Conservation (phyloP, 2,329 filamentous ascomycete genomes). For the Diaporthe citriasiana region DNA sequence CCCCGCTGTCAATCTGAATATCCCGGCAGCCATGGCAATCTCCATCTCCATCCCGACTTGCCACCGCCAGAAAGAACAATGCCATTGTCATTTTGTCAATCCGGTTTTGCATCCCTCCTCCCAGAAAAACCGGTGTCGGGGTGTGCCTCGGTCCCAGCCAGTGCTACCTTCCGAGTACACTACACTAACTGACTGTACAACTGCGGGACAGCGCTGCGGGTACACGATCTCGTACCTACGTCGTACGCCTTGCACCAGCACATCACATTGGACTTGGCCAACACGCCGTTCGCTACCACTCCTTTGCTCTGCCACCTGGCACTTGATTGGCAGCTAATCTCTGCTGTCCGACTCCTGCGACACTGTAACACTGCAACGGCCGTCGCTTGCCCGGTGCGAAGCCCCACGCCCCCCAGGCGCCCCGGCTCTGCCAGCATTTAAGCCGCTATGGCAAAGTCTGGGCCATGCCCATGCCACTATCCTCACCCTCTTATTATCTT, state of each 20-base stretch:
- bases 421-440: background rate
- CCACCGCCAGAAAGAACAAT: conserved; percentile 12
- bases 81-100: conserved; percentile 18
- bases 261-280: conserved; percentile 1
- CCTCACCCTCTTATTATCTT: conserved; percentile 6
- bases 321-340: conserved; percentile 24
- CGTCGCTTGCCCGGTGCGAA: conserved; percentile 18
- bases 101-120: conserved; percentile 3
- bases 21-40: conserved; percentile 27
- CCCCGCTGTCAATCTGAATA: conserved; percentile 32
- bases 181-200: too few species aligned
- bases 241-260: background rate
- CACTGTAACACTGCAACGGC: conserved; percentile 10
- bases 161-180: background rate
- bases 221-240: background rate
- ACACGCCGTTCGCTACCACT: conserved; percentile 14
- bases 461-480: conserved; percentile 11
- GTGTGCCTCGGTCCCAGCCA: background rate
- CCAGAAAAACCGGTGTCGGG: too few species aligned
- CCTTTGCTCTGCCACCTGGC: conserved; percentile 4
- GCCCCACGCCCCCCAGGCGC: conserved; percentile 11
- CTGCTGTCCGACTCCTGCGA: conserved; percentile 15
- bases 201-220: background rate
- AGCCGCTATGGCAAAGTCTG: background rate
- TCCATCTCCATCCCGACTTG: conserved; percentile 23